A percentile compares a stretch with the other conserved stretches of the same genome.
phyloP scores from a whole-genome alignment of 2,329 filamentous ascomycete species.

The Calonectria hawksworthii region DNA sequence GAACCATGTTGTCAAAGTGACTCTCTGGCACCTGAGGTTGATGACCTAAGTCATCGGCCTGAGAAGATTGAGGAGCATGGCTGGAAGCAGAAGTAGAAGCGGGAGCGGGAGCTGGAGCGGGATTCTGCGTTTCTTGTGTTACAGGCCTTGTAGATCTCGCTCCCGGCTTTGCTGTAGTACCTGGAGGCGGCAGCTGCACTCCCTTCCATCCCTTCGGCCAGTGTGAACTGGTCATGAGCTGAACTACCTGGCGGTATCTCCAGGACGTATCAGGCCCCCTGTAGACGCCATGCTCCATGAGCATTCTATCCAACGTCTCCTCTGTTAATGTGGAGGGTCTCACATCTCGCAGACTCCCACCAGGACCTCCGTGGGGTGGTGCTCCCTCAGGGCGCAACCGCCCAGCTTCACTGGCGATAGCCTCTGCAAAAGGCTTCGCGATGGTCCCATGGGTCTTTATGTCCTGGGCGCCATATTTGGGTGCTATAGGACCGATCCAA shows the following conservation, averaged over 20 bases:
- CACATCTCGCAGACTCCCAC: neutral
- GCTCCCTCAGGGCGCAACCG: neutral
- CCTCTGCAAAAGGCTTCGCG: neutral
- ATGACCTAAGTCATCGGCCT: neutral
- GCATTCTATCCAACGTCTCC: neutral
- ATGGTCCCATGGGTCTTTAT: neutral
- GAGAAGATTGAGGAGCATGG: neutral
- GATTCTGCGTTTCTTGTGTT: neutral
- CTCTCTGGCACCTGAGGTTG: neutral
- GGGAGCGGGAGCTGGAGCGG: neutral
- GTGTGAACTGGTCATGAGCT: neutral
- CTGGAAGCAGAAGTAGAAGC: neutral
- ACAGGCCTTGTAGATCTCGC: neutral
- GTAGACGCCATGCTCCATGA: neutral
- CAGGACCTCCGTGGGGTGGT: constrained; percentile 14
- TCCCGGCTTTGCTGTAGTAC: neutral
- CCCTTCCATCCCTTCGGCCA: neutral
- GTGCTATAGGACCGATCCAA: constrained; percentile 41
- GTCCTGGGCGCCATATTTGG: constrained; percentile 29
- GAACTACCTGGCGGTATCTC: neutral
- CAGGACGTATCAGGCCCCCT: neutral
- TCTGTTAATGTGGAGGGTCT: neutral
- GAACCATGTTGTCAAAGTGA: neutral
- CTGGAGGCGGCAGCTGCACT: neutral
- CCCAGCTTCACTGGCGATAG: neutral